These are phyloP conservation scores for Colletotrichum gloeosporioides DNA, from an alignment of 2,329 filamentous ascomycete genomes.

Conservation along the genomic window DNA sequence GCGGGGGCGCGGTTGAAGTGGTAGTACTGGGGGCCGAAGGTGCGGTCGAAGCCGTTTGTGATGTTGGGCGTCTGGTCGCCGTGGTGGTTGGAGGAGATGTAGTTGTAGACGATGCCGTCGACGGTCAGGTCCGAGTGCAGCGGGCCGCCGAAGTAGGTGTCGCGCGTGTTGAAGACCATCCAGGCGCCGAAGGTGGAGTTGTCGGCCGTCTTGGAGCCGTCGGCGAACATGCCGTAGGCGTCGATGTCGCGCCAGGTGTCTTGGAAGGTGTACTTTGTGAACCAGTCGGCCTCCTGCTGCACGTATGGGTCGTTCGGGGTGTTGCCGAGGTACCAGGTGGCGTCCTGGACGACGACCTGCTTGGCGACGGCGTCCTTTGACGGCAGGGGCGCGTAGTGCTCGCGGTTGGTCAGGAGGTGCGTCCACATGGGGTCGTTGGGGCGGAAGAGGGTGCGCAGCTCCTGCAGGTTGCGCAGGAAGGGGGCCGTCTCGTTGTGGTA, in stretches of 20 bases:
- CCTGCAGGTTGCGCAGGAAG: slow-evolving; percentile 60
- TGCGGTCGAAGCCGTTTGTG: slow-evolving; percentile 65
- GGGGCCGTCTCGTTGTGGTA: slow-evolving; percentile 61
- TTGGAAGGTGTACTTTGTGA: slow-evolving; percentile 67
- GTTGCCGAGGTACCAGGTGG: slow-evolving; percentile 63
- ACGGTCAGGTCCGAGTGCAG: slow-evolving; percentile 64
- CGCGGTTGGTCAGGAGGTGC: slow-evolving; percentile 58
- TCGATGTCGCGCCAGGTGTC: slow-evolving; percentile 60
- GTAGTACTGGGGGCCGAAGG: slow-evolving; percentile 66
- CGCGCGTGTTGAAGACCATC: slow-evolving; percentile 66
- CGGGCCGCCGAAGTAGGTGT: slow-evolving; percentile 64
- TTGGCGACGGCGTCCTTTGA: slow-evolving; percentile 42
- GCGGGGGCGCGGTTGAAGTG: slow-evolving; percentile 62
- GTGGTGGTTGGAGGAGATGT: slow-evolving; percentile 63
- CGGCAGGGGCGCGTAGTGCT: slow-evolving; percentile 58
- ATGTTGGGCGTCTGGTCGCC: slow-evolving; percentile 66
- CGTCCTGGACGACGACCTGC: slow-evolving; percentile 60
- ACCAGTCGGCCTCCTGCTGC: slow-evolving; percentile 58
- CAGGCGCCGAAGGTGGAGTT: slow-evolving; percentile 60
- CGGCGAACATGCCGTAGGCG: slow-evolving; percentile 53
- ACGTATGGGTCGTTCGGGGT: slow-evolving; percentile 59
- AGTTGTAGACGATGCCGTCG: slow-evolving; percentile 68
- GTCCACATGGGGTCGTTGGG: slow-evolving; percentile 64
- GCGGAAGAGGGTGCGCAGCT: slow-evolving; percentile 63
- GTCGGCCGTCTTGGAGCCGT: slow-evolving; percentile 44